Percentiles rank a stretch among this genome's conserved stretches.
These are phyloP conservation scores for Rhizoclosmatium sp. DNA, from an alignment of 192 early-diverging fungal species.

Conservation along the genomic window DNA sequence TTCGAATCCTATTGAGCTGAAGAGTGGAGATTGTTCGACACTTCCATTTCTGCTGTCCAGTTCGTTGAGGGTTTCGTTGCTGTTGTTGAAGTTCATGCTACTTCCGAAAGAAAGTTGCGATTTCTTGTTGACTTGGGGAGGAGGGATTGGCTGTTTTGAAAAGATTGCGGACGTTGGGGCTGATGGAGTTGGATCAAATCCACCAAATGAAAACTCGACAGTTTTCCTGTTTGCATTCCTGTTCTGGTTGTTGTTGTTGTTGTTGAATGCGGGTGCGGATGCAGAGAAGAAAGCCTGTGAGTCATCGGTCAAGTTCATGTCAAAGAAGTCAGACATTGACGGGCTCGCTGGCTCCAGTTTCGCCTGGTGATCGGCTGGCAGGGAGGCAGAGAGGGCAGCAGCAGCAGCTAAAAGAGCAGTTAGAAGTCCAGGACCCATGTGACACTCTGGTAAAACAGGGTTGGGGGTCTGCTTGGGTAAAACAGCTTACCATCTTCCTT, in stretches of 20 bases:
- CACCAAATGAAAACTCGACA: not conserved
- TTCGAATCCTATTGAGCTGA: not conserved
- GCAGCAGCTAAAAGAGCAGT: not conserved
- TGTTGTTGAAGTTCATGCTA: not conserved
- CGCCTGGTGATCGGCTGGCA: not conserved
- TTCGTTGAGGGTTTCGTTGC: not conserved
- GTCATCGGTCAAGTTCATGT: constrained; percentile 8
- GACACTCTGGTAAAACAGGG: not conserved
- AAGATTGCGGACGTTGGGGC: not conserved
- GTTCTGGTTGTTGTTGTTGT: not conserved
- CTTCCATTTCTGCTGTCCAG: not conserved
- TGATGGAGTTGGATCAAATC: not conserved
- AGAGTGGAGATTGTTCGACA: not conserved
- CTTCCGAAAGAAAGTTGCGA: constrained; percentile 10
- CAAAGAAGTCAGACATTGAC: constrained; percentile 21
- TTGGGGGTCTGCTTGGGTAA: not conserved
- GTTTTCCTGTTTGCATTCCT: not conserved
- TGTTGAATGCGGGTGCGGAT: not conserved
- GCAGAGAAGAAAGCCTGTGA: not conserved
- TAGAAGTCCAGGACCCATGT: not conserved
- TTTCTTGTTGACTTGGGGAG: constrained; percentile 22
- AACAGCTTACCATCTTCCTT: constrained; percentile 5
- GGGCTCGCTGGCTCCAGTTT: constrained; percentile 2
- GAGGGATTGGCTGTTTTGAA: constrained; percentile 35
- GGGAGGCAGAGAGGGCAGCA: not conserved